Percentiles rank a stretch among this genome's conserved stretches.
Conservation (phyloP, 2,329 filamentous ascomycete species). For the Drechslerella dactyloides region DNA sequence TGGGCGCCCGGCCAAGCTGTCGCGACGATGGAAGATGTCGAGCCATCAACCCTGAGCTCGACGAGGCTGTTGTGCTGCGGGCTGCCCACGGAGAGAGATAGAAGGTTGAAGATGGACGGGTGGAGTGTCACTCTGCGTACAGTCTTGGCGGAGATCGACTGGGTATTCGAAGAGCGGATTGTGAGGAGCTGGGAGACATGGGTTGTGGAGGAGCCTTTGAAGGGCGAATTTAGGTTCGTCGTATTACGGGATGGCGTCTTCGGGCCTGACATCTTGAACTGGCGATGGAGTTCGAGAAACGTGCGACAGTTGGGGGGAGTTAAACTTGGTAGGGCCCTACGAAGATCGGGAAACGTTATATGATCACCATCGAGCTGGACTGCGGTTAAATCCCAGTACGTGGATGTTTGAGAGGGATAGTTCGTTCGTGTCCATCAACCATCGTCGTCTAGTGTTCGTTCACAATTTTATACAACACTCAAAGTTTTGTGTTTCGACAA, state of each 20-base stretch:
- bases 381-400: no score
- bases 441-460: no score
- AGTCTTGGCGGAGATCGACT: conserved; percentile 32
- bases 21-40: conserved; percentile 24
- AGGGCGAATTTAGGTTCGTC: conserved; percentile 42
- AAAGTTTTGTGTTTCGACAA: background rate
- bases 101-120: conserved; percentile 44
- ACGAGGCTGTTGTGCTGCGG: conserved; percentile 45
- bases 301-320: background rate
- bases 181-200: conserved; percentile 45
- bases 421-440: no score
- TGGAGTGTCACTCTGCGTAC: conserved; percentile 42
- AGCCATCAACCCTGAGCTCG: conserved; percentile 40
- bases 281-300: background rate
- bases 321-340: background rate
- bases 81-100: conserved; percentile 41
- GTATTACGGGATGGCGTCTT: conserved; percentile 40
- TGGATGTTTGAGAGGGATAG: no score
- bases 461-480: background rate
- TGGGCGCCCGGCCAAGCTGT: conserved; percentile 46
- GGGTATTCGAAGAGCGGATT: conserved; percentile 33
- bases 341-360: no score
- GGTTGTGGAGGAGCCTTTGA: conserved; percentile 28
- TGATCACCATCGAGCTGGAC: no score
- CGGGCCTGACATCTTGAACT: conserved; percentile 36